Evolutionary conservation across 257 asterid genomes (phyloP), one percentile per base, ranked within the genome.

Genomic region (Lantana camara): DNA sequence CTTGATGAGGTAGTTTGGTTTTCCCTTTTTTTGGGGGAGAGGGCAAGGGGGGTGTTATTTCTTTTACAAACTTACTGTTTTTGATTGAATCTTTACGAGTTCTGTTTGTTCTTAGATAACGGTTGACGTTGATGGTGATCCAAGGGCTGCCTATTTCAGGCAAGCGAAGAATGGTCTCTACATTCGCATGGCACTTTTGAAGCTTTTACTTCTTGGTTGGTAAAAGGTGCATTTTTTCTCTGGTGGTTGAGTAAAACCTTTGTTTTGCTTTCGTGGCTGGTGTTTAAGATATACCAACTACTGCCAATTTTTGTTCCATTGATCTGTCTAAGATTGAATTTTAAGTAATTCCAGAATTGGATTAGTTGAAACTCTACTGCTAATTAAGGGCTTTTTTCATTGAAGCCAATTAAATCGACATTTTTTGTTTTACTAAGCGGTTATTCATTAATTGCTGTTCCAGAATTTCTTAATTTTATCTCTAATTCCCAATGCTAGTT

Each of bases 121-220:
- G 0, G 85, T 86, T 35, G 92, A 85, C 9, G 96, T 93, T 10
- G 97, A 93, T 63, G 77, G 10, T 12, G 96, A 87, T 80, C 85
- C 90, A 41, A 82, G 91, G 73, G 98, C 93, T 60, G 91, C 96
- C 8, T 89, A 87, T 72, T 89, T 87, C 60, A 79, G 96, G 67
- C 96, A 85, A 82, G 97, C 96, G 0, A 85, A 90, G 85, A 82
- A 93, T 57, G 94, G 96, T 19, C 88, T 90, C 2, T 90, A 80
- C 72, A 85, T 90, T 34, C 79, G 96, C 23, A 87, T 93, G 97
- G 96, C 97, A 51, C 83, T 87, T 32, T 66, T 87, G 74, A 93
- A 93, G 95, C 88, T 90, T 37, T 55, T 93, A 59, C 97, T 93
- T 66, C 81, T 83, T 72, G 97, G 95, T 34, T 90, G 96, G 95